A percentile compares a stretch with the other conserved stretches of the same genome.
Conservation (phyloP, 129 eudicot species). For the Helichrysum umbraculigerum region DNA sequence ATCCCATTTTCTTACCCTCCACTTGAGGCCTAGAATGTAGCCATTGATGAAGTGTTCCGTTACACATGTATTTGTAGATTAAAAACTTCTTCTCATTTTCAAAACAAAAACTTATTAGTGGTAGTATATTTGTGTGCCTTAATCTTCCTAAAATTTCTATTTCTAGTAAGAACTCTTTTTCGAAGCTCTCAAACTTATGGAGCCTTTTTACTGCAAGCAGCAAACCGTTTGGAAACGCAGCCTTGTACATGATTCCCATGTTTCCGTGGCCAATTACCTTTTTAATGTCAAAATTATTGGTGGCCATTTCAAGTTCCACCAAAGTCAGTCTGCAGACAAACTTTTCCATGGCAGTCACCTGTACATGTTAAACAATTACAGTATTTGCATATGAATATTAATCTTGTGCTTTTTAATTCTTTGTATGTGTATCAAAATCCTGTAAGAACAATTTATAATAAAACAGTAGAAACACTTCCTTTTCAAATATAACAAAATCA, state of each 20-base stretch:
- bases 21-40: conserved; percentile 33
- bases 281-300: conserved; percentile 35
- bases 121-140: conserved; percentile 43
- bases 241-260: conserved; percentile 51
- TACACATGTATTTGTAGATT: conserved; percentile 51
- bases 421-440: too few relatives aligned
- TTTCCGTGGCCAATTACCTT: conserved; percentile 40
- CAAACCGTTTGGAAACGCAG: conserved; percentile 31
- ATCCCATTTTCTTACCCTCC: conserved; percentile 32
- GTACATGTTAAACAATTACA: conserved; percentile 34
- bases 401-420: not conserved
- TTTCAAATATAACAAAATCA: too few relatives aligned
- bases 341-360: conserved; percentile 44
- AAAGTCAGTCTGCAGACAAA: conserved; percentile 30
- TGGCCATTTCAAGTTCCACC: conserved; percentile 41
- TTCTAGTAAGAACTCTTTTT: conserved; percentile 46
- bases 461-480: not conserved
- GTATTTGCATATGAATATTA: not conserved
- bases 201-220: conserved; percentile 45
- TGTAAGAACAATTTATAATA: conserved; percentile 28
- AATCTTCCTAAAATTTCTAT: conserved; percentile 44
- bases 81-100: conserved; percentile 45
- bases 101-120: conserved; percentile 49
- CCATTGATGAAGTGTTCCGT: conserved; percentile 52
- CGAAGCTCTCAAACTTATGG: conserved; percentile 38